Evolutionary conservation across 2,329 filamentous ascomycete species (phyloP).

Genomic region (Diaporthe sp.): DNA sequence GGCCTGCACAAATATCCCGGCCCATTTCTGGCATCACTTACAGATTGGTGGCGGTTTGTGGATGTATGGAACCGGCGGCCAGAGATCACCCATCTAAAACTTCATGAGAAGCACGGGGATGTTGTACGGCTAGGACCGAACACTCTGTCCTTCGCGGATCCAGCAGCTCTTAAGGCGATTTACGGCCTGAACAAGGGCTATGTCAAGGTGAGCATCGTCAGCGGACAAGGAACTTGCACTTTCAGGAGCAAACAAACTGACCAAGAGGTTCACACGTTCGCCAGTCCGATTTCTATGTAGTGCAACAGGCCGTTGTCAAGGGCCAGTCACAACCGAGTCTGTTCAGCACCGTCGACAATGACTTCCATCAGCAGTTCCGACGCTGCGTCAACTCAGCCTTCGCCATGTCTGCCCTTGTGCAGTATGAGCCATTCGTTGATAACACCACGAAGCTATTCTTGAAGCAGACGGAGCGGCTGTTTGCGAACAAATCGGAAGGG

Average conservation of each 20-base stretch:
- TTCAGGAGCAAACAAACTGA: constrained; percentile 62
- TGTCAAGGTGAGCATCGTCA: constrained; percentile 73
- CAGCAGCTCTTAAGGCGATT: constrained; percentile 37
- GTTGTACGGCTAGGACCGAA: constrained; percentile 56
- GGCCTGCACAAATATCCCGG: constrained; percentile 81
- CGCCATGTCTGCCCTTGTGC: constrained; percentile 81
- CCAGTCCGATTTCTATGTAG: constrained; percentile 84
- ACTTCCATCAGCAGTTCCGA: constrained; percentile 81
- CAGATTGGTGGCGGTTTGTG: constrained; percentile 81
- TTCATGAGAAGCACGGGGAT: constrained; percentile 58
- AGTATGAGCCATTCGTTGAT: constrained; percentile 86
- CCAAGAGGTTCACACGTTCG: not conserved
- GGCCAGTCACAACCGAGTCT: constrained; percentile 78
- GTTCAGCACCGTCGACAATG: constrained; percentile 82
- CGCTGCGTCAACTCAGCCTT: constrained; percentile 83
- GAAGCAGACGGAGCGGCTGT: constrained; percentile 69
- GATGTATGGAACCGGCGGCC: constrained; percentile 76
- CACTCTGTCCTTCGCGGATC: constrained; percentile 53
- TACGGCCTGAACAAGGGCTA: constrained; percentile 89
- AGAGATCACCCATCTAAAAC: constrained; percentile 75
- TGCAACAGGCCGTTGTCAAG: constrained; percentile 80
- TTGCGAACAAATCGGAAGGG: constrained; percentile 56
- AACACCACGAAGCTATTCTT: constrained; percentile 81
- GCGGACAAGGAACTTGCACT: too few species aligned
- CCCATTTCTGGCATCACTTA: constrained; percentile 75